Base-by-base conservation (phyloP, 2,329 filamentous ascomycete species). In the Exophiala sp. region DNA sequence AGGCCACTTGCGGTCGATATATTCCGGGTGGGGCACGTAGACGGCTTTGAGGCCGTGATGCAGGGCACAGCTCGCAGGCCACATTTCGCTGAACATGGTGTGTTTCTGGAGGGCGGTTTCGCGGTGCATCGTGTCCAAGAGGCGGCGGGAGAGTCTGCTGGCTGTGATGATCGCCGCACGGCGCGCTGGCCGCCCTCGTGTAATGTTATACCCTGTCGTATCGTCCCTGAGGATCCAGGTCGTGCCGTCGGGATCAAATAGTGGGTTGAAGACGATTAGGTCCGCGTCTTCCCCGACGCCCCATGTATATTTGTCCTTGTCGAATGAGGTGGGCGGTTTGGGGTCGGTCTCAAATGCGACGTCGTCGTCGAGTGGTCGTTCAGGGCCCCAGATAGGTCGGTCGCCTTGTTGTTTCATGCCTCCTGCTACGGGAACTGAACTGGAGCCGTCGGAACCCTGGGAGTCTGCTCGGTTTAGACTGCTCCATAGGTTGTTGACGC, bases 51-150 rank as follows among this genome's bases (percentile, higher is more conserved):
- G 83, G 9, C 91, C 91, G 65, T 96, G 90, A 53, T 96, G 90
- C 8, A 97, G 76, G 1, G 90, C 87, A 1, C 87, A 82, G 0
- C 86, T 93, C 1, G 85, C 84, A 0, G 90, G 88, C 88, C 88
- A 96, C 90, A 96, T 96, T 68, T 97, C 91, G 0, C 89, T 87
- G 66, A 95, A 95, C 73, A 93, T 94, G 57, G 87, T 86, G 68
- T 94, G 86, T 61, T 89, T 90, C 64, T 85, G 83, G 62, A 87
- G 79, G 23, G 83, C 81, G 2, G 90, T 95, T 72, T 95, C 89
- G 48, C 82, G 79, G 72, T 97, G 91, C 91, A 97, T 97, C 14
- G 84, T 84, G 54, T 82, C 73, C 11, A 97, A 76, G 41, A 96
- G 80, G 40, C 81, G 81, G 42, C 83, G 82, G 10, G 86, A 93